Evolutionary conservation across 768 basidiomycete species (phyloP), one percentile per base, ranked within the genome.

Genomic region (Terana coerulea): DNA sequence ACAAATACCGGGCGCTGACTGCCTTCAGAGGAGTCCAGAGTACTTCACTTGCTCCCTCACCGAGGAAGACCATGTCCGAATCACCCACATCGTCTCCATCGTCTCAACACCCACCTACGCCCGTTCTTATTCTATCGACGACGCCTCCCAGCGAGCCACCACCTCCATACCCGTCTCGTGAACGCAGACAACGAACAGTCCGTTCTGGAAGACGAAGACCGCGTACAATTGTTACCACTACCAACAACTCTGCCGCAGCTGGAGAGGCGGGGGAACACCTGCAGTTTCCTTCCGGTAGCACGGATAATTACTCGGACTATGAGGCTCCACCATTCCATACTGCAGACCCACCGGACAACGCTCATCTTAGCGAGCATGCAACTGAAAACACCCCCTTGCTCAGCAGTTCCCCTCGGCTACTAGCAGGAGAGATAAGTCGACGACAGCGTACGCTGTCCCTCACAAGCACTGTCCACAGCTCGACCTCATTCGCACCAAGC

Each of bases 161-260:
- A 9, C 86, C 86, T 0, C 86, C 86, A 1, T 88, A 88, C 64
- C 86, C 84, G 17, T 71, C 74, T 1, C 69, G 65, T 17, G 61
- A 75, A 52, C 71, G 80, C 45, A 46, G 45, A 19, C 76, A 78
- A 31, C 49, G 66, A 6, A 52, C 68, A 39, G 57, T 62, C 46
- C 69, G 68, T 22, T 41, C 59, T 41, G 54, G 62, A 52, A 66
- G 65, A 58, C 64, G 33, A 33, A 67, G 69, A 25, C 57, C 61
- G 12, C 51, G 47, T 66, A 69, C 44, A 9, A 34, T 14, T 19
- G 31, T 10, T 14, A 19, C 21, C 21, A 21, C 39, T 19, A n/a
- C 6, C 21, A 22, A 4, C 39, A 40, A 33, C n/a, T 14, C 15
- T 22, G 29, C n/a, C n/a, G n/a, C n/a, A n/a, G n/a, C 17, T 34